Base-by-base conservation (phyloP, 495 filamentous ascomycete genomes). In the Penicillium robsamsonii region DNA sequence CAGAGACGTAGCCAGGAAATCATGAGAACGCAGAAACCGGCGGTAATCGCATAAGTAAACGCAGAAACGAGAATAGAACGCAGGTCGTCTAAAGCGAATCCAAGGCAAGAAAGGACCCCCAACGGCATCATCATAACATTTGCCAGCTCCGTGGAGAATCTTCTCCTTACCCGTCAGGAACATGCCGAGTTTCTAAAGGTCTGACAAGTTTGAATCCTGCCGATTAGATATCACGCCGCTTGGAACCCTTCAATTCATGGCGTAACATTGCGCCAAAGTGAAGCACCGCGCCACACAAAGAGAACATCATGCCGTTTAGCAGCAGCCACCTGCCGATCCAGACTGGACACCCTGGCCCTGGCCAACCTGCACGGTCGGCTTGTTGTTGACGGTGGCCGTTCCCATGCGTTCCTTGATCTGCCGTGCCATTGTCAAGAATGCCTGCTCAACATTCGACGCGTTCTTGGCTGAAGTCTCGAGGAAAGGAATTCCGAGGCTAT, bases 351-450 rank as follows among this genome's bases (percentile, higher is more conserved):
- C 91, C 72, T 94, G 90, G 63, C 95, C 95, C 69, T 90, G 87
- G 45, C 90, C 87, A 59, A 99, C 94, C 66, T 95, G 90, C 68
- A 99, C 91, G 57, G 90, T 96, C 50, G 92, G 91, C 80, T 99
- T 99, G 81, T 95, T 96, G 81, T 97, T 96, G 75, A 92, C 91
- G 56, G 91, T 92, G 24, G 92, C 90, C 56, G 91, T 96, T 66
- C 94, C 94, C 94, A 97, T 97, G 62, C 95, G 87, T 79, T 99
- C 95, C 84, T 99, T 99, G 79, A 99, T 97, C 72, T 97, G 93
- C 74, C 94, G 88, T 52, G 94, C 94, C 94, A 99, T 99, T 67
- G 94, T 97, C 77, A 99, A 79, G 87, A 99, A 99, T 66, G 94
- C 92, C 79, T 99, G 94, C 76, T 99, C 94, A 67, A 99, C 94